Percentiles rank a stretch among this genome's conserved stretches.
Conservation (phyloP, 2,329 filamentous ascomycete genomes). For the Colletotrichum cereale region DNA sequence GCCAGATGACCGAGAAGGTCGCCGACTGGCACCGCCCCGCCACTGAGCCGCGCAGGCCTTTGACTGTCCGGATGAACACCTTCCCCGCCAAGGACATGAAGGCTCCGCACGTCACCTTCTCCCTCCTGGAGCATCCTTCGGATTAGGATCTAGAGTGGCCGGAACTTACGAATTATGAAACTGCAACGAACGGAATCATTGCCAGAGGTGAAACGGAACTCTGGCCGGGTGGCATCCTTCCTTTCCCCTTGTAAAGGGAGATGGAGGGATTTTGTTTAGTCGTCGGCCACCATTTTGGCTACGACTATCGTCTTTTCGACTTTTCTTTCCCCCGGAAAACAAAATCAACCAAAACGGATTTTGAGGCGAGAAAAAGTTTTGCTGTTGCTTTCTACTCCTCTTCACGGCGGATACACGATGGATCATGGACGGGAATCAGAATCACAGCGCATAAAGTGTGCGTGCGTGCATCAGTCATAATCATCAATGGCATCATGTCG, state of each 20-base stretch:
- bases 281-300: conserved; percentile 10
- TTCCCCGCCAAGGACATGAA: conserved; percentile 35
- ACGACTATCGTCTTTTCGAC: conserved; percentile 7
- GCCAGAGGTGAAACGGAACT: conserved; percentile 42
- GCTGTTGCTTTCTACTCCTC: conserved; percentile 21
- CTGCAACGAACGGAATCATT: conserved; percentile 32
- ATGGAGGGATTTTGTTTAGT: conserved; percentile 21
- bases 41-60: conserved; percentile 37
- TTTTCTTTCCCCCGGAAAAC: conserved; percentile 25
- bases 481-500: conserved; percentile 28
- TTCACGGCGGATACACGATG: conserved; percentile 20
- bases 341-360: conserved; percentile 35
- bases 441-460: conserved; percentile 25
- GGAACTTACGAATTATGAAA: conserved; percentile 36
- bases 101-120: conserved; percentile 39
- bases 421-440: conserved; percentile 27
- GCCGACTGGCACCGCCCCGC: conserved; percentile 32
- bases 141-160: conserved; percentile 10
- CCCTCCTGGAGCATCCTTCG: conserved; percentile 27
- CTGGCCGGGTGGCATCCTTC: conserved; percentile 31
- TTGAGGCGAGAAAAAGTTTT: conserved; percentile 25
- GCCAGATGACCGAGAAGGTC: conserved; percentile 51
- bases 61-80: conserved; percentile 36
- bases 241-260: conserved; percentile 1
- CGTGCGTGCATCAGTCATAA: conserved; percentile 24